Conservation (phyloP, 169 alveolate species). For the Plasmodium gonderi region DNA sequence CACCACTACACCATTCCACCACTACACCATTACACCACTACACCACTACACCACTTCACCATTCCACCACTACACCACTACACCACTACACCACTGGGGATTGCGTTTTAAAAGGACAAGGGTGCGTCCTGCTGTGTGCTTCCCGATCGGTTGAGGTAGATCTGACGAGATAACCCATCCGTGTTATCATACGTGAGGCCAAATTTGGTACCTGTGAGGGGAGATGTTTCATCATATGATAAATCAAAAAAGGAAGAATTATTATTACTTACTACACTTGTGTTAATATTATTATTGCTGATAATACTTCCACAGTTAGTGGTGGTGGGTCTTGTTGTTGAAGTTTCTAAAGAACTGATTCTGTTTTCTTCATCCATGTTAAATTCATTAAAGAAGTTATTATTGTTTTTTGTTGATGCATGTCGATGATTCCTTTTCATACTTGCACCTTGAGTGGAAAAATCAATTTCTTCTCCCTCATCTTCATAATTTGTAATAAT, state of each 20-base stretch:
- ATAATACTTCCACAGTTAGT: not conserved
- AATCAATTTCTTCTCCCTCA: not conserved
- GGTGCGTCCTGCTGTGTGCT: not conserved
- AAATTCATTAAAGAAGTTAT: slow-evolving; percentile 29
- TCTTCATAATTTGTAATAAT: not conserved
- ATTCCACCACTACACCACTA: too few species aligned
- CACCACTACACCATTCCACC: too few species aligned
- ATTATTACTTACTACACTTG: too few species aligned
- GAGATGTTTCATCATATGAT: slow-evolving; percentile 56
- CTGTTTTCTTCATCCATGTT: slow-evolving; percentile 2
- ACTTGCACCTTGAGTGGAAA: not conserved
- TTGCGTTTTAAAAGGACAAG: not conserved
- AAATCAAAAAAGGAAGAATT: slow-evolving; percentile 14
- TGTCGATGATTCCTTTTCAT: not conserved
- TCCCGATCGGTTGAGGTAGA: slow-evolving; percentile 12
- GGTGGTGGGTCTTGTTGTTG: not conserved
- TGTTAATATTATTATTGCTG: not conserved
- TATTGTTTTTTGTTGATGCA: not conserved
- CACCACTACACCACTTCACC: too few species aligned
- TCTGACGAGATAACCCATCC: not conserved
- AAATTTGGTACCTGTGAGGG: slow-evolving; percentile 27
- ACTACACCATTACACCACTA: too few species aligned
- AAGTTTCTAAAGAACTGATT: not conserved
- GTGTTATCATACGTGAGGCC: not conserved
- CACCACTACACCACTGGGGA: too few species aligned